Percentiles rank a stretch among this genome's conserved stretches.
Evolutionary conservation across 768 basidiomycete species (phyloP).

Genomic region (Gloeostereum incarnatum): DNA sequence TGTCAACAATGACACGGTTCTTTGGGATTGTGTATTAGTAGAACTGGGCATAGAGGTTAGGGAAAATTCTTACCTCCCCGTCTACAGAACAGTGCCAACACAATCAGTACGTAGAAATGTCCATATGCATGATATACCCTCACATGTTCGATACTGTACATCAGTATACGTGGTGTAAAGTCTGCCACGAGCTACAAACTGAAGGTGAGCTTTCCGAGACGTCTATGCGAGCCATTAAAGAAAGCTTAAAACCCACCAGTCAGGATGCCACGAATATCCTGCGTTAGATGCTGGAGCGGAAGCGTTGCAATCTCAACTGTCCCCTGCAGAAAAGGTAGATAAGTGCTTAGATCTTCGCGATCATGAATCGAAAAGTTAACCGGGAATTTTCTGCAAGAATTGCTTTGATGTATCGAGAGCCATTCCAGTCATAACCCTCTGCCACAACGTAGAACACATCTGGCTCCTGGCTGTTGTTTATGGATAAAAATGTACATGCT

Average conservation of each 20-base stretch:
- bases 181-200: constrained; percentile 9
- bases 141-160: constrained; percentile 11
- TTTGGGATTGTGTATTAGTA: constrained; percentile 3
- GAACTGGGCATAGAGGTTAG: neutral
- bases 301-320: constrained; percentile 4
- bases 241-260: constrained; percentile 6
- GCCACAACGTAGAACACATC: too few relatives aligned
- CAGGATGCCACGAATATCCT: constrained; percentile 6
- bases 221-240: neutral
- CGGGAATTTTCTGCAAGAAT: too few relatives aligned
- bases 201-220: neutral
- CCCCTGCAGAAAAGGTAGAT: constrained; percentile 3
- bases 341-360: constrained; percentile 2
- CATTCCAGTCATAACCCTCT: too few relatives aligned
- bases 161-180: constrained; percentile 8
- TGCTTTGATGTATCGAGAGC: too few relatives aligned
- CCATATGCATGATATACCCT: constrained; percentile 2
- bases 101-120: neutral
- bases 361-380: too few relatives aligned
- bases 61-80: constrained; percentile 8
- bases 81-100: constrained; percentile 2
- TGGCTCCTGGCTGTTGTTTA: too few relatives aligned
- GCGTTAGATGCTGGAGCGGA: constrained; percentile 6
- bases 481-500: too few relatives aligned
- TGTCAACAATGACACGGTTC: constrained; percentile 14